These are phyloP conservation scores for Scedosporium minutisporum DNA, from an alignment of 2,329 filamentous ascomycete species.

Conservation along the genomic window DNA sequence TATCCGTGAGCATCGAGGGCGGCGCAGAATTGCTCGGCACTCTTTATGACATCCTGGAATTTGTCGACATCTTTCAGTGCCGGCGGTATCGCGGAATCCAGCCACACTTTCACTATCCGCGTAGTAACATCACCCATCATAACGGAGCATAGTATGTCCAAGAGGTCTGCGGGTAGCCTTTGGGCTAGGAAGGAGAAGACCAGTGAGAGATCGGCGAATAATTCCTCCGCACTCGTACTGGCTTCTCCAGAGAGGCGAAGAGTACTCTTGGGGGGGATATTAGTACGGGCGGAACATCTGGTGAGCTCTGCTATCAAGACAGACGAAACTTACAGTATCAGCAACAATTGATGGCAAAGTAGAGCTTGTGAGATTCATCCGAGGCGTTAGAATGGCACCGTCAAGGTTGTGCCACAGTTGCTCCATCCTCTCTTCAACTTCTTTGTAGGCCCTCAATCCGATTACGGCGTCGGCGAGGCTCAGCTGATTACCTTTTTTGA, in stretches of 20 bases:
- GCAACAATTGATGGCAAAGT: constrained; percentile 29
- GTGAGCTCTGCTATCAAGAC: not conserved
- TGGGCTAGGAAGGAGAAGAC: constrained; percentile 42
- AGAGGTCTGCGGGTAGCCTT: constrained; percentile 43
- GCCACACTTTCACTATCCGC: constrained; percentile 62
- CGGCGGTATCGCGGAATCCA: constrained; percentile 66
- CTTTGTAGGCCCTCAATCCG: constrained; percentile 49
- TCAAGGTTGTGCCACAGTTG: constrained; percentile 56
- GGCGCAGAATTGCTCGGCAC: constrained; percentile 54
- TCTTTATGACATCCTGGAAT: constrained; percentile 63
- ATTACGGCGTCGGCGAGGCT: constrained; percentile 43
- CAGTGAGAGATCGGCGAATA: constrained; percentile 44
- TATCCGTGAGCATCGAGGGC: constrained; percentile 54
- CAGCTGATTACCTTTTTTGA: constrained; percentile 36
- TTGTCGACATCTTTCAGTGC: constrained; percentile 59
- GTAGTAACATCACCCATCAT: constrained; percentile 62
- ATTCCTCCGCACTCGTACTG: constrained; percentile 34
- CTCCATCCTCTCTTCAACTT: constrained; percentile 49
- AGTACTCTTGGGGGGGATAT: constrained; percentile 25
- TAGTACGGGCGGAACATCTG: not conserved
- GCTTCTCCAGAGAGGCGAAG: constrained; percentile 33
- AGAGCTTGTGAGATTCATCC: constrained; percentile 35
- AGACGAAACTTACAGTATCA: constrained; percentile 24
- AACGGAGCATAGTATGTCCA: constrained; percentile 52
- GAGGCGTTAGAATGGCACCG: constrained; percentile 48